Base-by-base conservation (phyloP, 2,329 filamentous ascomycete species). In the Colletotrichum sp. region DNA sequence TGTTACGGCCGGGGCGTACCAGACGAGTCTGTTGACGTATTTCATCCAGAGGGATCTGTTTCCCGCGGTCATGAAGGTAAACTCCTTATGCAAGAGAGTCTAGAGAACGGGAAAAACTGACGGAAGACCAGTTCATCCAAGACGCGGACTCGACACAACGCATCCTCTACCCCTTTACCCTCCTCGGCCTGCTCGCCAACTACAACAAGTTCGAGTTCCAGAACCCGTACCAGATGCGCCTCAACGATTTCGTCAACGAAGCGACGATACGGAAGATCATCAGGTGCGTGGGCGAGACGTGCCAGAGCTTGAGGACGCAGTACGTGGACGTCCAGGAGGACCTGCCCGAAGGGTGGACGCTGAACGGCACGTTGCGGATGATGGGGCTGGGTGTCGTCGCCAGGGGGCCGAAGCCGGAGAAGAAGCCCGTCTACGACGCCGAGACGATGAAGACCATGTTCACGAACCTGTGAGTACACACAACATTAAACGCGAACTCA, bases 161-260 rank as follows among this genome's bases (percentile, higher is more conserved):
- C 80, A 92, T 91, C 74, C 90, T 95, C 59, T 91, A 95, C 75
- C 94, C 96, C 0, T 96, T 98, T 79, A 92, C 94, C 16, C 90
- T 99, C 12, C 89, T 98, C 24, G 96, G 96, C 15, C 89, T 99
- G 6, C 88, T 99, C 69, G 95, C 95, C 78, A 99, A 99, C 86
- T 99, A 99, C 90, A 99, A 99, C 90, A 99, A 99, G 84, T 99
- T 99, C 82, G 97, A 99, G 85, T 96, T 98, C 73, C 96, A 98
- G 83, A 99, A 99, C 80, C 96, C 96, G 1, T 99, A 99, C 81
- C 94, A 97, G 80, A 88, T 98, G 78, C 94, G 96, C 32, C 90
- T 99, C 18, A 96, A 96, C 80, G 96, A 99, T 84, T 99, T 99
- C 84, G 95, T 98, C 81, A 98, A 99, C 82, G 96, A 99, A 82